A percentile compares a stretch with the other conserved stretches of the same genome.
Evolutionary conservation across 2,329 filamentous ascomycete species (phyloP).

Genomic region (Ambrosiella beaveri): DNA sequence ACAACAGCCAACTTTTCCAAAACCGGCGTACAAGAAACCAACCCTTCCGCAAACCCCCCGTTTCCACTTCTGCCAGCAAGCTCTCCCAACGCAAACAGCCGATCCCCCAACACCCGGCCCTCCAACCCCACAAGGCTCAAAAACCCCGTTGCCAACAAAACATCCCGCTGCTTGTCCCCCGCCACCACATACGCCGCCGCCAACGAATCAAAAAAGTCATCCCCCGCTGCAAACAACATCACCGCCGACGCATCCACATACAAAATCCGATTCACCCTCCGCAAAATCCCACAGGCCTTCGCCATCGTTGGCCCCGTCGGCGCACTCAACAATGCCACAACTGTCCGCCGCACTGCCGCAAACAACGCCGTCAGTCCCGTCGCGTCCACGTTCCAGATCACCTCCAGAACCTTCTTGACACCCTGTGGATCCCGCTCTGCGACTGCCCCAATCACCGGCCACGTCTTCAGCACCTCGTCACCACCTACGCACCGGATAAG

Average conservation of each 20-base stretch:
- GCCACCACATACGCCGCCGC: conserved; percentile 46
- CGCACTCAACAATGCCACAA: conserved; percentile 29
- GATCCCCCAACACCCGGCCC: conserved; percentile 57
- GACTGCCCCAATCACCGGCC: neutral
- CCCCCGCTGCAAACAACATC: conserved; percentile 58
- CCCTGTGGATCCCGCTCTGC: neutral
- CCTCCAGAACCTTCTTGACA: conserved; percentile 20
- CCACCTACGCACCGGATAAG: no score
- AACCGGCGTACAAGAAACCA: conserved; percentile 66
- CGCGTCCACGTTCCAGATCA: conserved; percentile 52
- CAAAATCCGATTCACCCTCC: conserved; percentile 45
- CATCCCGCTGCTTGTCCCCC: conserved; percentile 38
- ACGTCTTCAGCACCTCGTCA: no score
- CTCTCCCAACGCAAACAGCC: conserved; percentile 55
- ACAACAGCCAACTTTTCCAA: conserved; percentile 43
- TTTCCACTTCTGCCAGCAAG: conserved; percentile 44
- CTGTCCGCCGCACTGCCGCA: conserved; percentile 45
- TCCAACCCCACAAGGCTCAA: conserved; percentile 54
- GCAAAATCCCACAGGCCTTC: conserved; percentile 31
- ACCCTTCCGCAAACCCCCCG: conserved; percentile 58
- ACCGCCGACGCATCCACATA: conserved; percentile 40
- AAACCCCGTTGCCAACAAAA: conserved; percentile 57
- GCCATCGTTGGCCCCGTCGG: conserved; percentile 45
- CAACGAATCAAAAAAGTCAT: conserved; percentile 71
- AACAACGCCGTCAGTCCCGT: conserved; percentile 28